Evolutionary conservation across 768 basidiomycete species (phyloP), one percentile per base, ranked within the genome.

Genomic region (Lanmaoa rubissima): DNA sequence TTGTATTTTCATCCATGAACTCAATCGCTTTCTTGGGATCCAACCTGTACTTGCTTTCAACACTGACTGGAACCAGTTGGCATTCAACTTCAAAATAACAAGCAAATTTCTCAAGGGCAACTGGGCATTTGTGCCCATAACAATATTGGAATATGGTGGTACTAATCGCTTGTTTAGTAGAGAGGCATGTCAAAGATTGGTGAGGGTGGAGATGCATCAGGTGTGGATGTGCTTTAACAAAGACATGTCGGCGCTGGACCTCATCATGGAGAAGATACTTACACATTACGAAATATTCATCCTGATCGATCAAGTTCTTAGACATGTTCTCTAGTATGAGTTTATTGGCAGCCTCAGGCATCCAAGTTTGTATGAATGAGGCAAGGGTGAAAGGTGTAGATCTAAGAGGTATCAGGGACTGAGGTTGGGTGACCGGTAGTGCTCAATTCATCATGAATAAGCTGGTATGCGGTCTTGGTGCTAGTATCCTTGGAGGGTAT

Each of bases 21-120:
- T 87, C 74, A 75, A 87, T 82, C 0, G 83, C 84, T 48, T 77
- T 79, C 67, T 85, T 79, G 2, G 87, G 79, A 55, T 88, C 87
- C 66, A 95, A 86, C 52, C 90, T 83, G 62, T 93, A 91, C 38
- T 90, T 86, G 70, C 77, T 87, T 66, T 82, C 82, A n/a, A 73
- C 76, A 40, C 78, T 80, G 61, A 88, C 78, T 3, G 87, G 87
- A 2, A 88, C 86, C 5, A 86, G 76, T 11, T 85, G 73, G 46
- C 73, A 78, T 61, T 88, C 87, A 39, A 87, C 84, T 42, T 86
- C 85, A 50, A 84, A 84, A 71, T 84, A 82, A 36, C 85, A 74
- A 7, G 86, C 87, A 58, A 86, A 87, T 70, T 86, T 87, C 70
- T 87, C 86, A 35, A 87, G 76, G 4, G 84, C 83, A 46, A 87